Conservation (phyloP, 2,329 filamentous ascomycete species). For the Aschersonia sp. region DNA sequence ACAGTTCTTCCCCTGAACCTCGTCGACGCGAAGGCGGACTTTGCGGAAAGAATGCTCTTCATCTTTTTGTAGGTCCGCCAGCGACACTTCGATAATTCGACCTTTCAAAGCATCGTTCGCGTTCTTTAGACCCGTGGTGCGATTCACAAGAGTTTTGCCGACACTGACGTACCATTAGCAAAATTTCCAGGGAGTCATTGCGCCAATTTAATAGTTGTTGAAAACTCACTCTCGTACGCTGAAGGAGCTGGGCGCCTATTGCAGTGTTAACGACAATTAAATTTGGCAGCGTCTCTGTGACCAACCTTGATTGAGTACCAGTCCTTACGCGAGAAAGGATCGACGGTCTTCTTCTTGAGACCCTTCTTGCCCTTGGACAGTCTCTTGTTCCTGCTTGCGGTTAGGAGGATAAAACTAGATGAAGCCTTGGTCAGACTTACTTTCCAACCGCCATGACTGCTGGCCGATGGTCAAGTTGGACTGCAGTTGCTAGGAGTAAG, state of each 20-base stretch:
- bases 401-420: conserved; percentile 9
- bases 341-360: conserved; percentile 97
- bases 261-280: conserved; percentile 4
- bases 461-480: conserved; percentile 28
- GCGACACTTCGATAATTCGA: conserved; percentile 95
- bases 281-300: not conserved
- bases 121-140: conserved; percentile 99
- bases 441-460: conserved; percentile 48
- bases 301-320: conserved; percentile 94
- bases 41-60: conserved; percentile 99
- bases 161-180: conserved; percentile 44
- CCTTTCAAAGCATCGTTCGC: conserved; percentile 98
- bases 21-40: conserved; percentile 95
- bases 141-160: conserved; percentile 99
- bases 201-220: no score
- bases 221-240: conserved; percentile 81
- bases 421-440: conserved; percentile 20
- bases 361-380: conserved; percentile 99
- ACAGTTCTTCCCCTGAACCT: conserved; percentile 99
- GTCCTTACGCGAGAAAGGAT: conserved; percentile 98
- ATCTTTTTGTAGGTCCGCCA: conserved; percentile 98
- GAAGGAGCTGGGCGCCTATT: conserved; percentile 84
- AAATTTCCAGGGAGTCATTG: no score
- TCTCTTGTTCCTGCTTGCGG: conserved; percentile 81
- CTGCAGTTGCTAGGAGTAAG: conserved; percentile 1